phyloP scores from a whole-genome alignment of 1,284 basidiomycete genomes.

The Garcileccinum viscosum region DNA sequence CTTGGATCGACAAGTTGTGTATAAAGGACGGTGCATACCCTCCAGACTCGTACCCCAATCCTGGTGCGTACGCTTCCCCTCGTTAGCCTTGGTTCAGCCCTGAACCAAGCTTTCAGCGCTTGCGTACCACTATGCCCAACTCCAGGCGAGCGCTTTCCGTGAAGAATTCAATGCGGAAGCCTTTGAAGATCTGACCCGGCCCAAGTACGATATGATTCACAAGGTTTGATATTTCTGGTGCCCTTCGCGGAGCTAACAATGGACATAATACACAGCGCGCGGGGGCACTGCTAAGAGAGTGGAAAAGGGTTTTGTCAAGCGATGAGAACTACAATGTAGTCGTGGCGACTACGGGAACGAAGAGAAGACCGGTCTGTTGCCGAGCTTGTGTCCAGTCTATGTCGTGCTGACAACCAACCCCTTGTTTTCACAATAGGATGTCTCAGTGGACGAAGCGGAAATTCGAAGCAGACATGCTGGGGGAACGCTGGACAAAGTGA shows the following conservation, averaged over 20 bases:
- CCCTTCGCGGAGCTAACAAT: neutral
- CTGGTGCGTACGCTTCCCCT: slow-evolving; percentile 58
- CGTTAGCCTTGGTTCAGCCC: neutral
- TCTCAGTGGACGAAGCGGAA: slow-evolving; percentile 68
- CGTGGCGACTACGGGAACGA: slow-evolving; percentile 57
- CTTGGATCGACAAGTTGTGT: slow-evolving; percentile 81
- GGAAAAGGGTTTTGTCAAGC: slow-evolving; percentile 72
- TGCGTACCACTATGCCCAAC: slow-evolving; percentile 86
- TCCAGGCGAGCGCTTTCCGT: slow-evolving; percentile 91
- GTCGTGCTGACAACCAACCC: slow-evolving; percentile 4
- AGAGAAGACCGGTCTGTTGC: slow-evolving; percentile 70
- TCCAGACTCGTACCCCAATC: slow-evolving; percentile 92
- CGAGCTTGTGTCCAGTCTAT: neutral
- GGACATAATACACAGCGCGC: slow-evolving; percentile 59
- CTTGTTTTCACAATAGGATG: slow-evolving; percentile 48
- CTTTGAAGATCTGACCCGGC: slow-evolving; percentile 82
- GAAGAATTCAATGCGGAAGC: slow-evolving; percentile 80
- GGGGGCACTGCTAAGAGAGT: slow-evolving; percentile 75
- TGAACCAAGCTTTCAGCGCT: slow-evolving; percentile 53
- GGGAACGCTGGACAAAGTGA: slow-evolving; percentile 70
- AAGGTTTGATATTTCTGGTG: slow-evolving; percentile 56
- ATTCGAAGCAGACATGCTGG: slow-evolving; percentile 67
- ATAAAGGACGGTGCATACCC: slow-evolving; percentile 83
- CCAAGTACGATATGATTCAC: slow-evolving; percentile 81
- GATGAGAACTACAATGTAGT: slow-evolving; percentile 67